Evolutionary conservation across 192 early-diverging fungal species (phyloP), one percentile per base, ranked within the genome.

Genomic region (Phycomyces nitens): DNA sequence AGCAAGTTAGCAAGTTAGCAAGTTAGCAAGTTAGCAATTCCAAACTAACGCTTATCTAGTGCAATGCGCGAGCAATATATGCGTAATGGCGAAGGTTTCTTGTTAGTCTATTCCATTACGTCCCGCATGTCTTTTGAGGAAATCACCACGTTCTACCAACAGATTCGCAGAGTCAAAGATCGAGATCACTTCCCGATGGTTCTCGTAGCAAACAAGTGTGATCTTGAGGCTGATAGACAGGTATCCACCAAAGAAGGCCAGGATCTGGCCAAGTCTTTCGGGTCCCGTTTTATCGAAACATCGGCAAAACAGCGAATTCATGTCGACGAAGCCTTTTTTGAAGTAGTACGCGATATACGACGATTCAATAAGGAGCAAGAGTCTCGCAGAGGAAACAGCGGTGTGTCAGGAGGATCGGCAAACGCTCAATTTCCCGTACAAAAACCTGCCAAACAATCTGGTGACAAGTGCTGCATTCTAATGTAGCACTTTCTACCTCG

Each of bases 151-250:
- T 87, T 92, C 57, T 81, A 88, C 40, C 75, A 87, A 43, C 85
- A 89, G 60, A 92, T 96, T 52, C 78, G 86, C 51, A 82, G 87
- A 2, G 88, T 94, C 21, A 96, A 96, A 60, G 91, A 94, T 55
- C 71, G 80, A 9, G 84, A 88, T 64, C 75, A 71, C 8, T 87
- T 88, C 23, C 92, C 94, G 0, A 88, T 95, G 57, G 85, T 92
- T 3, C 68, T 96, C 5, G 87, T 91, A 5, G 94, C 86, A 2
- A 96, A 96, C 83, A 96, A 96, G 70, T 91, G 86, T 66, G 94
- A 96, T 78, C 71, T 92, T 56, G 82, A 83, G 41, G 56, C 65
- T 5, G 86, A 89, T 58, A 79, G 94, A 44, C 66, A 82, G 22
- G 84, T 89, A 16, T 61, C 70, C 3, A 83, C 68, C 9, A 65